These are phyloP conservation scores for Conticribra weissflogii DNA, from an alignment of 108 stramenopile species.

Conservation along the genomic window DNA sequence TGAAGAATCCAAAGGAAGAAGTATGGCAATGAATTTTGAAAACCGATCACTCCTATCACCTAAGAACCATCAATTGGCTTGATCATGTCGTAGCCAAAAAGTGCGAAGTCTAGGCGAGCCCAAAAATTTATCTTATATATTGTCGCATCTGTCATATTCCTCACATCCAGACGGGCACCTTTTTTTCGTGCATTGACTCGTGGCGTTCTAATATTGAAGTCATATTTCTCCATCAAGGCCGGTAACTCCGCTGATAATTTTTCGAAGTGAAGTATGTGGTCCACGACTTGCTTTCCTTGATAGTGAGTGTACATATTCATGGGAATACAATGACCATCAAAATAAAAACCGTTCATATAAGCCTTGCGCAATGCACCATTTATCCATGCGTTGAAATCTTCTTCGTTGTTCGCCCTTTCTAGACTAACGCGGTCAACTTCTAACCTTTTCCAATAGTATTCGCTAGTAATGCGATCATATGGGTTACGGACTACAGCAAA, in stretches of 20 bases:
- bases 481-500: neutral
- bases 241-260: neutral
- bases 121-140: neutral
- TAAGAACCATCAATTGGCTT: too few species aligned
- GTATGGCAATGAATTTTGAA: too few species aligned
- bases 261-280: neutral
- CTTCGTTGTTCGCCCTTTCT: neutral
- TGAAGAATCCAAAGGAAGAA: too few species aligned
- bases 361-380: neutral
- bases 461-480: neutral
- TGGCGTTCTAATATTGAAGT: neutral
- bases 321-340: neutral
- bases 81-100: neutral
- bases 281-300: neutral
- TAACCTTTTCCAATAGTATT: neutral
- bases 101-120: neutral
- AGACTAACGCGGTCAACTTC: neutral
- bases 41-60: too few species aligned
- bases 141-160: neutral
- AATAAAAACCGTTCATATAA: neutral
- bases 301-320: neutral
- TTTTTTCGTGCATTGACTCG: neutral
- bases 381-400: neutral
- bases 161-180: neutral
- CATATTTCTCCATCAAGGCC: neutral